Percentiles rank a stretch among this genome's conserved stretches.
Conservation (phyloP, 768 basidiomycete species). For the Termitomyces sp. region DNA sequence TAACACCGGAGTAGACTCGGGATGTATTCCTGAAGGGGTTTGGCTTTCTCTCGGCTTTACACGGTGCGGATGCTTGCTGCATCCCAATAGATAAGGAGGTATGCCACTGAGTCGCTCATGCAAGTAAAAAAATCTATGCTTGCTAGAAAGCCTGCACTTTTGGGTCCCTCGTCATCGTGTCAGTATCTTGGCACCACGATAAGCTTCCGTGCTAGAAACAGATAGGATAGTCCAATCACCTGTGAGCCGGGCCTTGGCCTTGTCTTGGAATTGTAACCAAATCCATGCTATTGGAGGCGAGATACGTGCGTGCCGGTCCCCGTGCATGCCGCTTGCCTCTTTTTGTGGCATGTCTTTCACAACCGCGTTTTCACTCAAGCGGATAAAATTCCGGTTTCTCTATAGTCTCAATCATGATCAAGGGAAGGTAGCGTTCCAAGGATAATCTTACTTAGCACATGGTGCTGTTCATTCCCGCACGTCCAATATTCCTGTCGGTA, state of each 20-base stretch:
- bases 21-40: not conserved
- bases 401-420: not conserved
- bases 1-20: not conserved
- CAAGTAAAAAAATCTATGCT: not conserved
- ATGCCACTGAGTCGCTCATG: too few relatives aligned
- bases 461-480: not conserved
- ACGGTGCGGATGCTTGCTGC: not conserved
- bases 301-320: conserved; percentile 4
- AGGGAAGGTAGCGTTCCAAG: not conserved
- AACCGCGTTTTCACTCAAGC: not conserved
- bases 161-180: not conserved
- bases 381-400: not conserved
- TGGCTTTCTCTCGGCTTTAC: not conserved
- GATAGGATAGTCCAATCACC: conserved; percentile 11
- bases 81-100: not conserved
- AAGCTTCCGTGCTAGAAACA: not conserved
- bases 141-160: not conserved
- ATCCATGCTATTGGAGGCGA: conserved; percentile 9
- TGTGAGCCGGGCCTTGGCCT: conserved; percentile 8
- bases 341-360: conserved; percentile 5
- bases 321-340: not conserved
- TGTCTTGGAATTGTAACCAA: conserved; percentile 3
- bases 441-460: conserved; percentile 7
- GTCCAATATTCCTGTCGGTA: not conserved
- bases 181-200: conserved; percentile 11